Evolutionary conservation across 2,329 filamentous ascomycete species (phyloP), one percentile per base, ranked within the genome.

Genomic region (Botrytis fabae): DNA sequence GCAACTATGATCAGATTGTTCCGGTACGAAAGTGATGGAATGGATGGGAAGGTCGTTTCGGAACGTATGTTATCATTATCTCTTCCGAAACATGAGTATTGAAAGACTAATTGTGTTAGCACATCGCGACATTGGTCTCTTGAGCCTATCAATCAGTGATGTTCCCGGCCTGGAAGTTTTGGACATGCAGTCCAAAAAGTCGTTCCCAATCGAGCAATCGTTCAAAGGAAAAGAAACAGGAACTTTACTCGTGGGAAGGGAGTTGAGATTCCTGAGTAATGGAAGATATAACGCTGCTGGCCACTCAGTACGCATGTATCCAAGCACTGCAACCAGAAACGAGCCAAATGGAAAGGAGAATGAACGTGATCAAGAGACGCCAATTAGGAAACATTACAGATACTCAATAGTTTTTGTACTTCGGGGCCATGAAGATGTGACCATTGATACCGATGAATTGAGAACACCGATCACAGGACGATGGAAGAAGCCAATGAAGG

Each of bases 361-460:
- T 28, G 59, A 46, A 32, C 32, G 38, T 1, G 2, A 32, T 12
- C 16, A 14, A 32, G 35, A 57, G 8, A 42, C 44, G 10, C 40
- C 18, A 1, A n/a, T 8, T 8, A 18, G 18, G 28, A 70, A 46
- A 61, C 9, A 62, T 54, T 78, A 76, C 51, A 72, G 77, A 20
- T 78, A 77, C 51, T 79, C 78, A 3, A 75, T 78, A 42, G 78
- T 79, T 18, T 79, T 79, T 68, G 76, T 79, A n/a, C 66, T 78
- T 40, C 71, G 77, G 51, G 78, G 78, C 10, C 77, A 79, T 70
- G 73, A 72, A n/a, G 73, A 76, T 2, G 59, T 78, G 5, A 68
- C 63, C 1, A 73, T 79, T 32, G 65, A 79, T 72, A 79, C 78
- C 4, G 74, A 78, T 61, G 48, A 75, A 38, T 69, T 79, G 40